Percentiles rank a stretch among this genome's conserved stretches.
Evolutionary conservation across 495 filamentous ascomycete species (phyloP).

Genomic region (Penicillium subrubescens): DNA sequence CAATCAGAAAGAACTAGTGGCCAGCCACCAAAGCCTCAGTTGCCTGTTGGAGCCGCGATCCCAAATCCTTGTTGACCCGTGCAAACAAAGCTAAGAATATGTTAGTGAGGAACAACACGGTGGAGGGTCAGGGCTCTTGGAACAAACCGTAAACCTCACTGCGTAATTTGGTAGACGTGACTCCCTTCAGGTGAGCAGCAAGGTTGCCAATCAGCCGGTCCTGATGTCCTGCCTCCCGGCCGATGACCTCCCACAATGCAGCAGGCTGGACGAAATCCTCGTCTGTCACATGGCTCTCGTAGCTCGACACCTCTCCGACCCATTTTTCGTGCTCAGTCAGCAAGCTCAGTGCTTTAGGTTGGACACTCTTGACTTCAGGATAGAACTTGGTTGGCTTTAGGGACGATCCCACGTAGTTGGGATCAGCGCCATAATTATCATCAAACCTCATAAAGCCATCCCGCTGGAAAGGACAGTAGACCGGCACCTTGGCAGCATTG

Average conservation of each 20-base stretch:
- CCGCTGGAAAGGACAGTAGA: constrained; percentile 71
- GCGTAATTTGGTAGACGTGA: too few relatives aligned
- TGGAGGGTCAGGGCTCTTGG: too few relatives aligned
- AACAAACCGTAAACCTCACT: too few relatives aligned
- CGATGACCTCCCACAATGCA: constrained; percentile 50
- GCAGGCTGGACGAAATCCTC: constrained; percentile 28
- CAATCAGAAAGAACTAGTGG: too few relatives aligned
- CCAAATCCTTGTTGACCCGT: too few relatives aligned
- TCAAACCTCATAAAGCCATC: constrained; percentile 66
- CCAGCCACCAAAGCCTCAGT: too few relatives aligned
- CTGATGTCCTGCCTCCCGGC: constrained; percentile 57
- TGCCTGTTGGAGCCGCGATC: too few relatives aligned
- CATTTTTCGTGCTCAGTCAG: constrained; percentile 58
- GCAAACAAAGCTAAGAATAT: too few relatives aligned
- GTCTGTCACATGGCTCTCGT: constrained; percentile 25
- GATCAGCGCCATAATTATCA: constrained; percentile 63
- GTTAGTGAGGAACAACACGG: too few relatives aligned
- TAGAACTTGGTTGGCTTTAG: constrained; percentile 25
- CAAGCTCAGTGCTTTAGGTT: constrained; percentile 8
- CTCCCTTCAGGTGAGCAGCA: constrained; percentile 34
- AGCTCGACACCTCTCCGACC: constrained; percentile 43
- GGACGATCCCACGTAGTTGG: constrained; percentile 54
- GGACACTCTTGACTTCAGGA: constrained; percentile 15
- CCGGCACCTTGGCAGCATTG: constrained; percentile 31
- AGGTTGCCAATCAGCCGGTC: constrained; percentile 61